phyloP scores from a whole-genome alignment of 2,329 filamentous ascomycete species.

The Colletotrichum tamarilloi region DNA sequence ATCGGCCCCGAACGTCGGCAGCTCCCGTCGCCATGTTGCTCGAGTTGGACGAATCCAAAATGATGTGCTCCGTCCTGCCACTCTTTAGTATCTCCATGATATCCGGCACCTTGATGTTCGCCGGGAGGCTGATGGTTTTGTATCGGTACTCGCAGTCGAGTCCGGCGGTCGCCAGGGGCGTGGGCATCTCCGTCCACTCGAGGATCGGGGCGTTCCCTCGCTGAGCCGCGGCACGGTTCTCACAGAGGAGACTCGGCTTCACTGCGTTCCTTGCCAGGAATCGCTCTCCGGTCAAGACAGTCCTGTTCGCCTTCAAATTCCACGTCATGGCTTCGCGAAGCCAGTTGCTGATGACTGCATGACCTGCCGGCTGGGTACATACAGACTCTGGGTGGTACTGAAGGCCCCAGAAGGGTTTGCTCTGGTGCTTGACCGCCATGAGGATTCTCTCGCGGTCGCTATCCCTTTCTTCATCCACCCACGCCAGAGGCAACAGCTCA shows the following conservation, averaged over 20 bases:
- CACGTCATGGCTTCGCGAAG: conserved; percentile 73
- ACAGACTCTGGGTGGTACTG: conserved; percentile 94
- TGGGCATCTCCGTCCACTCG: conserved; percentile 24
- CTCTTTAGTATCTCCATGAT: conserved; percentile 63
- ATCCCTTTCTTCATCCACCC: conserved; percentile 62
- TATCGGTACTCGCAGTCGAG: conserved; percentile 50
- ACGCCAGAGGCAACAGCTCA: conserved; percentile 69
- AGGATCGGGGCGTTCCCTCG: not conserved
- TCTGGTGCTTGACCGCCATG: conserved; percentile 79
- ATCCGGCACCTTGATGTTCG: conserved; percentile 61
- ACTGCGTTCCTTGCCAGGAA: conserved; percentile 46
- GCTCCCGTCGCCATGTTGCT: conserved; percentile 52
- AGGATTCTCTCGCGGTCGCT: conserved; percentile 64
- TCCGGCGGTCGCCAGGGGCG: conserved; percentile 43
- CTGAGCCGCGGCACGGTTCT: conserved; percentile 11
- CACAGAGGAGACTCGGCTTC: conserved; percentile 47
- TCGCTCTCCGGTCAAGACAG: conserved; percentile 32
- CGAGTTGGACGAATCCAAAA: conserved; percentile 71
- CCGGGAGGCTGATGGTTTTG: conserved; percentile 55
- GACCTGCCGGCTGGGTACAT: conserved; percentile 78
- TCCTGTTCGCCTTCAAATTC: conserved; percentile 55
- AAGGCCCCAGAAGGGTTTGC: conserved; percentile 83
- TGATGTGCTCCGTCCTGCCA: conserved; percentile 57
- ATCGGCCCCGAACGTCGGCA: conserved; percentile 66
- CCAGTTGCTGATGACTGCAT: conserved; percentile 78